These are phyloP conservation scores for Penicillium steckii DNA, from an alignment of 495 filamentous ascomycete species.

Conservation along the genomic window DNA sequence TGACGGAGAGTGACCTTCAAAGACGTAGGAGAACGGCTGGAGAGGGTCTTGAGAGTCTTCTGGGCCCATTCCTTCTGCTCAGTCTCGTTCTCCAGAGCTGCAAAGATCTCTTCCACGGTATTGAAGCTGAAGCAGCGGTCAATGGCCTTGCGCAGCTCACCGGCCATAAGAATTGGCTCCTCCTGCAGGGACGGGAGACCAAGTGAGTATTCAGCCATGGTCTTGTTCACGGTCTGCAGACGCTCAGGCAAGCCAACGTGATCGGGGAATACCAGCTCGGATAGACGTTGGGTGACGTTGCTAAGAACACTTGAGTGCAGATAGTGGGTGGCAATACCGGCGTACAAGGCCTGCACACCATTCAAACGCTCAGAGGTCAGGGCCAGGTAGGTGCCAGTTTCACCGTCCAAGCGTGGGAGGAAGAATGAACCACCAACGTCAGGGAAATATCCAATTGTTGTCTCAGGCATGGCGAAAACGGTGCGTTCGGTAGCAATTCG, in stretches of 20 bases:
- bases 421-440: conserved; percentile 97
- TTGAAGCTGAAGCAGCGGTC: conserved; percentile 76
- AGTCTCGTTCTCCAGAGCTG: conserved; percentile 60
- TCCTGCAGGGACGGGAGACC: conserved; percentile 67
- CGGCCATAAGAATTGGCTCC: conserved; percentile 61
- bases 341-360: conserved; percentile 77
- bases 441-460: conserved; percentile 95
- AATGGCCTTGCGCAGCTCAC: conserved; percentile 69
- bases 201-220: conserved; percentile 87
- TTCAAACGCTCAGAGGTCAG: conserved; percentile 79
- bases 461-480: conserved; percentile 97
- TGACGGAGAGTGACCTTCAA: conserved; percentile 79
- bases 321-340: conserved; percentile 91
- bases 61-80: conserved; percentile 67
- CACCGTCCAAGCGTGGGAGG: conserved; percentile 81
- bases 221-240: conserved; percentile 70
- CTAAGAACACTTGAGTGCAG: conserved; percentile 83
- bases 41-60: conserved; percentile 67
- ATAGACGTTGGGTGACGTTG: conserved; percentile 77
- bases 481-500: conserved; percentile 95
- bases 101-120: conserved; percentile 67
- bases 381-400: conserved; percentile 83
- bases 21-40: conserved; percentile 74
- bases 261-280: conserved; percentile 86
- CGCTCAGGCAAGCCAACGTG: conserved; percentile 58